phyloP scores from a whole-genome alignment of 2,329 filamentous ascomycete genomes.

The Leptosphaerulina australis region DNA sequence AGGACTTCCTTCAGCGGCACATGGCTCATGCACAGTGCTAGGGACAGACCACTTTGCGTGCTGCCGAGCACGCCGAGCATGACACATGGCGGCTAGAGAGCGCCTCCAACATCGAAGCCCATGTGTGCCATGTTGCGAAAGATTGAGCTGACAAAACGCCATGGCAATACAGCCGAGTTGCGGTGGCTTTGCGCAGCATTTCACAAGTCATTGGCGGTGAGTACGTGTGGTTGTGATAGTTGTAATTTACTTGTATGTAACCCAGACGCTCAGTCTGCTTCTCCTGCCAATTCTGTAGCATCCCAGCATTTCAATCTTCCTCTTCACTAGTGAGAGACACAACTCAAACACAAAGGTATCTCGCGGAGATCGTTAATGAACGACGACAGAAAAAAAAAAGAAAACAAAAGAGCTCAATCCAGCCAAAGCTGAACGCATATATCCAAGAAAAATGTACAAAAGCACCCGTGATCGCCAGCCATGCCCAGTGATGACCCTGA shows the following conservation, averaged over 20 bases:
- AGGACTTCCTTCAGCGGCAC: neutral
- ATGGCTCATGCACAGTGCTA: conserved; percentile 6
- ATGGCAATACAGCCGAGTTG: neutral
- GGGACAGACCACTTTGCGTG: neutral
- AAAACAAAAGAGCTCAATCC: neutral
- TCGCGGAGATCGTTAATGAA: conserved; percentile 20
- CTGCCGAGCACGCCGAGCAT: neutral
- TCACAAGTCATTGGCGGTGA: no score
- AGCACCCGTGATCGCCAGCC: conserved; percentile 30
- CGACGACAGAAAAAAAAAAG: conserved; percentile 7
- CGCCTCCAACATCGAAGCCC: neutral
- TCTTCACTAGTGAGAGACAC: conserved; percentile 17
- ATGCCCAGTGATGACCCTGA: conserved; percentile 24
- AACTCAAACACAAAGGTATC: conserved; percentile 18
- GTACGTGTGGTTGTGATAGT: neutral
- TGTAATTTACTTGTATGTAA: conserved; percentile 2
- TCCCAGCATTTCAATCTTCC: neutral
- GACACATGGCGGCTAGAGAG: neutral
- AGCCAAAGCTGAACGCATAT: conserved; percentile 19
- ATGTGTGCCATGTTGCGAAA: neutral
- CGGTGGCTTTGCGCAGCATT: no score
- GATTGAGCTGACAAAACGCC: neutral
- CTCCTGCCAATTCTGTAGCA: neutral
- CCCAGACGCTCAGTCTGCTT: conserved; percentile 2
- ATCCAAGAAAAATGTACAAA: conserved; percentile 34